A percentile compares a stretch with the other conserved stretches of the same genome.
phyloP scores from a whole-genome alignment of 108 stramenopile species.

The Licmophora abbreviata region DNA sequence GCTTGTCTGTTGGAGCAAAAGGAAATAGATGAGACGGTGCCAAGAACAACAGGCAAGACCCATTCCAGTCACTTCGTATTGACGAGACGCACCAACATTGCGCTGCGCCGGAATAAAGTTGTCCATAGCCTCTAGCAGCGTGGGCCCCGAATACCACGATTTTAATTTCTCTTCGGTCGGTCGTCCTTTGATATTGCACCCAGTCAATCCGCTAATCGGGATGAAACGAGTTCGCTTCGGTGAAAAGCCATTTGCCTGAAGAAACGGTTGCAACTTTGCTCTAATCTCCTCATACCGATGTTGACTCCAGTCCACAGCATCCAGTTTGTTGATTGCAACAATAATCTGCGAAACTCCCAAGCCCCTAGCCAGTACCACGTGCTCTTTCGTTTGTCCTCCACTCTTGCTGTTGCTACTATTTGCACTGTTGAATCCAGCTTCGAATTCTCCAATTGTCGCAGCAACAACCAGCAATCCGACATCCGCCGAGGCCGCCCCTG shows the following conservation, averaged over 20 bases:
- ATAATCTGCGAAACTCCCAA: constrained; percentile 96
- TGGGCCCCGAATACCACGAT: constrained; percentile 93
- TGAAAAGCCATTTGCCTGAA: constrained; percentile 66
- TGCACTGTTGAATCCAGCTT: constrained; percentile 85
- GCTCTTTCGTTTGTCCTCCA: constrained; percentile 93
- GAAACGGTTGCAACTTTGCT: constrained; percentile 43
- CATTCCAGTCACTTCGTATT: constrained; percentile 89
- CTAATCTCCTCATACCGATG: constrained; percentile 84
- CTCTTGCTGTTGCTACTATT: constrained; percentile 16
- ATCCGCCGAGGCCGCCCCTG: constrained; percentile 96
- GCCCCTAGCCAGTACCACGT: constrained; percentile 89
- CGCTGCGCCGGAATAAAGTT: constrained; percentile 71
- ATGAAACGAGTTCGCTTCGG: constrained; percentile 80
- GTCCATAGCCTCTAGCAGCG: constrained; percentile 92
- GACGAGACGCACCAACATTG: constrained; percentile 82
- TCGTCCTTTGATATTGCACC: constrained; percentile 90
- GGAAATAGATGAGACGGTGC: constrained; percentile 76
- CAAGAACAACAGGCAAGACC: constrained; percentile 85
- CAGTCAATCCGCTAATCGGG: constrained; percentile 92
- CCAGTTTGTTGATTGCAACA: constrained; percentile 97
- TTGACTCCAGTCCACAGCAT: constrained; percentile 85
- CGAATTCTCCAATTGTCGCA: constrained; percentile 82
- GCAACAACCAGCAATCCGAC: constrained; percentile 92
- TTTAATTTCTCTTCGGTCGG: constrained; percentile 46
- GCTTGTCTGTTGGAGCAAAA: constrained; percentile 83